Evolutionary conservation across 345 rosid genomes (phyloP).

Genomic region (thale cress (Arabidopsis thaliana)): TAIR10.1 NC_003071.7:18834001-18834500

Average conservation of each 20-base stretch:
- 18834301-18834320: constrained; percentile 27
- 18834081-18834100: constrained; percentile 52
- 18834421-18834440: constrained; percentile 44
- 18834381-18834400: constrained; percentile 34
- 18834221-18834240: constrained; percentile 38
- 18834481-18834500: constrained; percentile 4
- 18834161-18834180: constrained; percentile 59
- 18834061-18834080: constrained; percentile 53
- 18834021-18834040: constrained; percentile 37
- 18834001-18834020: constrained; percentile 36
- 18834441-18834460: constrained; percentile 32
- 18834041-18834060: constrained; percentile 59
- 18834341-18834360: constrained; percentile 36
- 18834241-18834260: constrained; percentile 52
- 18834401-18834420: constrained; percentile 17
- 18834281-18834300: constrained; percentile 39
- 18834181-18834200: constrained; percentile 50
- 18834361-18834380: neutral
- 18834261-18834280: constrained; percentile 83
- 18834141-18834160: constrained; percentile 49
- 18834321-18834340: constrained; percentile 30
- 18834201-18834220: constrained; percentile 39
- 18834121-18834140: constrained; percentile 53
- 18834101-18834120: constrained; percentile 51
- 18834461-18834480: constrained; percentile 45